Base-by-base conservation (phyloP, 257 asterid species). In the Solanum chmielewskii region DNA sequence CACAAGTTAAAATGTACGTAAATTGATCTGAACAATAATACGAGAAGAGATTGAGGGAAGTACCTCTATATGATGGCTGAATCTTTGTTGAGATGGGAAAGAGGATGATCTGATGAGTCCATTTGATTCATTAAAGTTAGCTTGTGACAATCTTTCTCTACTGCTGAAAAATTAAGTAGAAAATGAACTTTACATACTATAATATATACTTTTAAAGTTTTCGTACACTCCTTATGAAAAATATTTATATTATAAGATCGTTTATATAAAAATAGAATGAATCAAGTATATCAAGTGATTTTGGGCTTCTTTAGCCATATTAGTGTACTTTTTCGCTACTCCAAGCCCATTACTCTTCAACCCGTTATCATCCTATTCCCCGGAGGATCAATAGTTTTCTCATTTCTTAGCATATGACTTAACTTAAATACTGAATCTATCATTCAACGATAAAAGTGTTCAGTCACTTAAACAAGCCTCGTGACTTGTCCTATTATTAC, bases 61-160 rank as follows among this genome's bases (percentile, higher is more conserved):
- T 91, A 93, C 98, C 95, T 95, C 93, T 76, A 87, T 88, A 21
- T 84, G 89, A 76, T 86, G 93, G 42, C 88, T 84, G 11, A 90
- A 85, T 89, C 90, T 90, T 74, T 90, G 90, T 81, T 92, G 92
- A 86, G 92, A 88, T n/a, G 95, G 98, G 49, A 91, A 89, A 23
- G 94, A 87, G 66, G 95, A 89, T 12, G 94, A 90, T 83, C 94
- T 90, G 86, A 91, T 87, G 81, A 90, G 92, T 83, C 91, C 90
- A 74, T 89, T 93, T 33, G 91, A 60, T 37, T 94, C 98, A 31
- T 88, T 90, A 10, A 90, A 88, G 83, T 86, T 92, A 83, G 88
- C 87, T 85, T 93, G 98, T 68, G 91, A 70, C 98, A 97, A 94
- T n/a, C 90, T 93, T 84, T 94, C 98, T 91, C 85, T 81, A 88